phyloP scores from a whole-genome alignment of 495 filamentous ascomycete species.

The Aspergillus carlsbadensis region DNA sequence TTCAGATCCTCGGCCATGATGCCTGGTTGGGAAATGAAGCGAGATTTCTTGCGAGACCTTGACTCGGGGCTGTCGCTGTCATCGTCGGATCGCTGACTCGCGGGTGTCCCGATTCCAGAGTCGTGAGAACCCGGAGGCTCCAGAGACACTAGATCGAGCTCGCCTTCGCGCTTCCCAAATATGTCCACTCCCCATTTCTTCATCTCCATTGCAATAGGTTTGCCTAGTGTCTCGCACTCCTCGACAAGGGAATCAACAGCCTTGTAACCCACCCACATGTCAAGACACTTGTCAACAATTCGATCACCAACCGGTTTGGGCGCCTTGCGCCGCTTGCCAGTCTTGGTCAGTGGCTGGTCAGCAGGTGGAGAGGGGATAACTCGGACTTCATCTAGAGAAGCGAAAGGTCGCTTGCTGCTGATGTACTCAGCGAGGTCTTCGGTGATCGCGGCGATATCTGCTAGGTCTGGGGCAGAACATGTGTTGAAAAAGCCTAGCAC shows the following conservation, averaged over 20 bases:
- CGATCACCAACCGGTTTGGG: slow-evolving; percentile 64
- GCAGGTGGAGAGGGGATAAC: slow-evolving; percentile 50
- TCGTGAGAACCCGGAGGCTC: slow-evolving; percentile 53
- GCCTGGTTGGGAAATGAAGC: slow-evolving; percentile 66
- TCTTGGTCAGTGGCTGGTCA: slow-evolving; percentile 46
- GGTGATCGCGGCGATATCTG: slow-evolving; percentile 72
- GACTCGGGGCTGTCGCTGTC: slow-evolving; percentile 47
- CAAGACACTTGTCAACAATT: slow-evolving; percentile 67
- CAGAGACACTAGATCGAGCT: slow-evolving; percentile 66
- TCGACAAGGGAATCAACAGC: slow-evolving; percentile 78
- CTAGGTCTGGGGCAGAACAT: slow-evolving; percentile 67
- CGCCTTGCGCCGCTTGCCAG: slow-evolving; percentile 46
- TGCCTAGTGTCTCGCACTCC: slow-evolving; percentile 67
- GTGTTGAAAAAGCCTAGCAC: slow-evolving; percentile 83
- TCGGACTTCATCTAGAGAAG: slow-evolving; percentile 59
- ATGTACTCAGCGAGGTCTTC: slow-evolving; percentile 65
- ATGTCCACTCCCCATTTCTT: slow-evolving; percentile 76
- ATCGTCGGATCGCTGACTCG: slow-evolving; percentile 51
- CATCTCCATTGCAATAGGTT: slow-evolving; percentile 66
- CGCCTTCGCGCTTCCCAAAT: slow-evolving; percentile 64
- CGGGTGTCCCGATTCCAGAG: slow-evolving; percentile 74
- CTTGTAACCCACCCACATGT: slow-evolving; percentile 71
- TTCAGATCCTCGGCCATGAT: slow-evolving; percentile 67
- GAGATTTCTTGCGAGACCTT: slow-evolving; percentile 34
- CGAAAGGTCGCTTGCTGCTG: slow-evolving; percentile 68